Evolutionary conservation across 441 rosid species (phyloP), one percentile per base, ranked within the genome.

Genomic region (Syzygium syzygioides): DNA sequence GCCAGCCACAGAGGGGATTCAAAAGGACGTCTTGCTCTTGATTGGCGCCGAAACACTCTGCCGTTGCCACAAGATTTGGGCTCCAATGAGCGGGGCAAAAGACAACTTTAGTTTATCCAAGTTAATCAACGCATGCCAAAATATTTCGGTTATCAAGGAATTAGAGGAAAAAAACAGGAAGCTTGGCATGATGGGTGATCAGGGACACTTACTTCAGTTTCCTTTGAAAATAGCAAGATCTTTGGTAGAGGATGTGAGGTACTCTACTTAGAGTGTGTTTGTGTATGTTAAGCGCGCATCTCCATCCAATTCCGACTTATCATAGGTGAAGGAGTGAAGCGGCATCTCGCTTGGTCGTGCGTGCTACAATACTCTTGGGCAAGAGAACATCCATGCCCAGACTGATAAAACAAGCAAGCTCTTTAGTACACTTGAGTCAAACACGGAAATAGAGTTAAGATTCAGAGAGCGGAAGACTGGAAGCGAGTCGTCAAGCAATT

Each of bases 381-480:
- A 34, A 3, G 30, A n/a, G 71, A 62, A n/a, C 17, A 7, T n/a
- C 5, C 34, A 62, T 3, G 37, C 19, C 71, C 2, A n/a, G 9
- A 14, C 3, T 3, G 20, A n/a, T 14, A 62, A 20, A 62, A 62
- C 71, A 62, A 62, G 34, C 71, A 14, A 14, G 37, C 37, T n/a
- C 20, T 14, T 30, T 7, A 64, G 5, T 7, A 64, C 5, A 4
- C 37, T 64, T 12, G 23, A 17, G 23, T 8, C 37, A 15, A 17
- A 64, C 76, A 64, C 6, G 9, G 7, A 30, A 30, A 15, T 30
- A 4, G 37, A 15, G 76, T 64, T 64, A 9, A 9, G 26, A 68
- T 7, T 10, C 1, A 37, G 48, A 68, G 7, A 34, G 48, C 3
- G 3, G 3, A 68, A 2, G 7, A 34, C 2, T 2, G 4, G 8